These are phyloP conservation scores for Wickerhamomyces pijperi DNA, from an alignment of 805 yeast species.

Conservation along the genomic window DNA sequence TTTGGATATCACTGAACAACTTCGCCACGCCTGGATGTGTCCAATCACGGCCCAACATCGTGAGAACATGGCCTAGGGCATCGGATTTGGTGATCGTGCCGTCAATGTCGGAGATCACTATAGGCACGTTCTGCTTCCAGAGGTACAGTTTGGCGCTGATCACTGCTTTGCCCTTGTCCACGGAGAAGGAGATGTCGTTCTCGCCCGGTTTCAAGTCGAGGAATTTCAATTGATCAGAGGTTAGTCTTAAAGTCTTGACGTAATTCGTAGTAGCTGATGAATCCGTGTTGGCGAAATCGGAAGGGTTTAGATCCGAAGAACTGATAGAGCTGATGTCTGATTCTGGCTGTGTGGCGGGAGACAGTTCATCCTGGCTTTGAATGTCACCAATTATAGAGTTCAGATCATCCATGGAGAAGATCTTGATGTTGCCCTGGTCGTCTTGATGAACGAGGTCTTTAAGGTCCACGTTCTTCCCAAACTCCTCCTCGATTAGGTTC, in stretches of 20 bases:
- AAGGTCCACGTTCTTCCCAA: constrained; percentile 41
- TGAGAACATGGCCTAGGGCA: constrained; percentile 91
- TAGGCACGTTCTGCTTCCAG: constrained; percentile 79
- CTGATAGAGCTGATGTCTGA: constrained; percentile 1
- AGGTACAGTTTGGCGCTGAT: constrained; percentile 63
- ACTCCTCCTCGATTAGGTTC: constrained; percentile 66
- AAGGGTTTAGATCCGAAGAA: too few species aligned
- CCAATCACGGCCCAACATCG: constrained; percentile 94
- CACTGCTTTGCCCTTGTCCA: constrained; percentile 73
- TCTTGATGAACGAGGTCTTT: constrained; percentile 42
- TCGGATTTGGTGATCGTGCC: constrained; percentile 97
- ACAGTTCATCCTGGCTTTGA: neutral
- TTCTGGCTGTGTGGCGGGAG: constrained; percentile 3
- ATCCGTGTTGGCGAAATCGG: too few species aligned
- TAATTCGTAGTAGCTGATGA: too few species aligned
- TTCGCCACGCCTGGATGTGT: constrained; percentile 94
- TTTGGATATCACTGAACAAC: constrained; percentile 73
- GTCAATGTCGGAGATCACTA: constrained; percentile 94
- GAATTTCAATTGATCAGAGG: constrained; percentile 77
- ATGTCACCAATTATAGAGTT: neutral
- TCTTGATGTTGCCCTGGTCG: constrained; percentile 56
- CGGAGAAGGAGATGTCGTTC: constrained; percentile 68
- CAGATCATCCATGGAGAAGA: constrained; percentile 26
- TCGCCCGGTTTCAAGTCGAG: constrained; percentile 69
- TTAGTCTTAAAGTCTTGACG: constrained; percentile 81